phyloP scores from a whole-genome alignment of 352 stramenopile genomes.

The Pythium phragmiticola region DNA sequence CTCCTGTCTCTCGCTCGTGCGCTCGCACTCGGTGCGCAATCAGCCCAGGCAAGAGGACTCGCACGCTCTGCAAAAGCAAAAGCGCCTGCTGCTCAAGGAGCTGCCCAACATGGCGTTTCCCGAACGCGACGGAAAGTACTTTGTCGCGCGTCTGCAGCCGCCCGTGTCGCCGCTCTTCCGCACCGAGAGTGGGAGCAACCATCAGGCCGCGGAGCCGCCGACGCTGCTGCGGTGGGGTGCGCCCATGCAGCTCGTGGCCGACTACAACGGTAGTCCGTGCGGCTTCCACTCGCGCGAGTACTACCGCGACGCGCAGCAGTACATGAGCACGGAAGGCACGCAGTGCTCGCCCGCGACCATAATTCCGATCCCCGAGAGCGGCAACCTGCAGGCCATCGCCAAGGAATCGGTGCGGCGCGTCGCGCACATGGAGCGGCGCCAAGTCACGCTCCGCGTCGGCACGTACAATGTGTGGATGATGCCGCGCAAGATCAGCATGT shows the following conservation, averaged over 20 bases:
- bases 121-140: conserved; percentile 45
- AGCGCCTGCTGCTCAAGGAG: conserved; percentile 59
- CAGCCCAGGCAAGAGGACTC: conserved; percentile 11
- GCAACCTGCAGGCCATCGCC: conserved; percentile 61
- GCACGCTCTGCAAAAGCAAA: conserved; percentile 34
- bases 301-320: conserved; percentile 75
- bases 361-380: conserved; percentile 63
- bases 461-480: conserved; percentile 88
- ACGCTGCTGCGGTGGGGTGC: conserved; percentile 61
- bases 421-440: conserved; percentile 55
- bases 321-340: conserved; percentile 62
- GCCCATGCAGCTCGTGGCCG: conserved; percentile 57
- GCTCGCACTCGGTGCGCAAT: conserved; percentile 24
- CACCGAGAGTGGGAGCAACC: conserved; percentile 9
- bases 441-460: conserved; percentile 53
- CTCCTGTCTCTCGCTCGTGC: conserved; percentile 45
- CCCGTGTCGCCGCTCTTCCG: conserved; percentile 12
- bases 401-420: conserved; percentile 69
- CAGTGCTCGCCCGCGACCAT: conserved; percentile 45
- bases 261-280: conserved; percentile 52
- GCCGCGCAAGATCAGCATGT: conserved; percentile 71
- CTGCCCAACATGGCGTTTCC: conserved; percentile 80
- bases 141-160: conserved; percentile 34
- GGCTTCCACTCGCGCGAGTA: conserved; percentile 70
- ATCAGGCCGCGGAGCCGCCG: conserved; percentile 17